A percentile compares a stretch with the other conserved stretches of the same genome.
Evolutionary conservation across 2,329 filamentous ascomycete species (phyloP).

Genomic region (Xylariomycetidae sp.): DNA sequence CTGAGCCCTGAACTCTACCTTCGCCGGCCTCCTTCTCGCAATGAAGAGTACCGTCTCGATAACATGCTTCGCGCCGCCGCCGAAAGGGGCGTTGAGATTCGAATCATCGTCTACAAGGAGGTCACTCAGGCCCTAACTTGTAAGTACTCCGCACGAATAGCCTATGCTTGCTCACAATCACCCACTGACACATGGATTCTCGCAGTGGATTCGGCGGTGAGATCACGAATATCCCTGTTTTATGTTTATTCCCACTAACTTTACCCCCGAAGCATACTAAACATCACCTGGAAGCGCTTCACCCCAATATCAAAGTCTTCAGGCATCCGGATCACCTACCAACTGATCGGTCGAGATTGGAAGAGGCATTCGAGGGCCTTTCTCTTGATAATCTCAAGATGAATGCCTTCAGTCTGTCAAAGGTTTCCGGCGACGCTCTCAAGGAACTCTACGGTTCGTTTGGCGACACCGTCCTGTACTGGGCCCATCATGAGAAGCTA

Average conservation of each 20-base stretch:
- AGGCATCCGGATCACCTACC: slow-evolving; percentile 85
- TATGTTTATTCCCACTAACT: no score
- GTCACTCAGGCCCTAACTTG: slow-evolving; percentile 74
- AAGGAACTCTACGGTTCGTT: slow-evolving; percentile 77
- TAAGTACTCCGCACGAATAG: slow-evolving; percentile 47
- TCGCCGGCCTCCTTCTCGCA: slow-evolving; percentile 72
- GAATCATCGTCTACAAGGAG: slow-evolving; percentile 91
- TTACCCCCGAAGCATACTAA: slow-evolving; percentile 73
- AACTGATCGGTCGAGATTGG: slow-evolving; percentile 61
- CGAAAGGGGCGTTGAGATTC: slow-evolving; percentile 76
- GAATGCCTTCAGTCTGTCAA: slow-evolving; percentile 49
- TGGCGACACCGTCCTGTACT: slow-evolving; percentile 79
- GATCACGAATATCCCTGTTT: slow-evolving; percentile 7
- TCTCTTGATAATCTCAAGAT: slow-evolving; percentile 35
- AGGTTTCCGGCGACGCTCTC: slow-evolving; percentile 67
- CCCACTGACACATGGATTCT: slow-evolving; percentile 8
- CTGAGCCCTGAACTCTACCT: slow-evolving; percentile 84
- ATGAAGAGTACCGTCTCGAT: slow-evolving; percentile 81
- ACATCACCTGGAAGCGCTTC: slow-evolving; percentile 68
- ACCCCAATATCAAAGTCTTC: slow-evolving; percentile 84
- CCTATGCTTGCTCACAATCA: slow-evolving; percentile 8
- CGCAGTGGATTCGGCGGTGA: slow-evolving; percentile 37
- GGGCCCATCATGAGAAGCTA: slow-evolving; percentile 92
- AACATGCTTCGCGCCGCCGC: slow-evolving; percentile 77
- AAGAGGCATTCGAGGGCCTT: slow-evolving; percentile 50